phyloP scores from a whole-genome alignment of 768 basidiomycete genomes.

The Kwoniella dendrophila region DNA sequence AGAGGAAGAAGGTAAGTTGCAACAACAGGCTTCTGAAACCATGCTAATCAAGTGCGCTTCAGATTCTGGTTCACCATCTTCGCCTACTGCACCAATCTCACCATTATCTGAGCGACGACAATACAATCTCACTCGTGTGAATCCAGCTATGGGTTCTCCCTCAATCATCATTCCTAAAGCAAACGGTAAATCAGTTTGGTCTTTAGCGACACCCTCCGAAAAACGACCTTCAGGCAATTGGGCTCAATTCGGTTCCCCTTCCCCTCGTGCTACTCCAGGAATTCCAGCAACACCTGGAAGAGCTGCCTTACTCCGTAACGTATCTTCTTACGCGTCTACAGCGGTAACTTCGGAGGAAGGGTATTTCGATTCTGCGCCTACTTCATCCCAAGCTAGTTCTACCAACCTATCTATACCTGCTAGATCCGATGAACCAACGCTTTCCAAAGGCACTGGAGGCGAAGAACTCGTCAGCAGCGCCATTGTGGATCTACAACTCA shows the following conservation, averaged over 20 bases:
- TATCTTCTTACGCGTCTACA: slow-evolving; percentile 20
- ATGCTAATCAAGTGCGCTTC: background rate
- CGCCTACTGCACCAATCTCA: background rate
- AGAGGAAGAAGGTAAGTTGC: slow-evolving; percentile 42
- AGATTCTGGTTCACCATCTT: slow-evolving; percentile 7
- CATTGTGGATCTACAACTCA: slow-evolving; percentile 4
- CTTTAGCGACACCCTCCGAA: slow-evolving; percentile 40
- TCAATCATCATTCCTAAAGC: slow-evolving; percentile 20
- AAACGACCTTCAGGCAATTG: slow-evolving; percentile 25
- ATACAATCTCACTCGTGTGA: slow-evolving; percentile 22
- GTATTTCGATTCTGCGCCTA: slow-evolving; percentile 34
- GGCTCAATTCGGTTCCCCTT: slow-evolving; percentile 40
- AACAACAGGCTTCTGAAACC: background rate
- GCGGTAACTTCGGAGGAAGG: slow-evolving; percentile 12
- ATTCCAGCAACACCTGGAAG: slow-evolving; percentile 6
- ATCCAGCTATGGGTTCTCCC: slow-evolving; percentile 17
- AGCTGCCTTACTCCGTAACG: slow-evolving; percentile 10
- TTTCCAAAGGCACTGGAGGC: slow-evolving; percentile 10
- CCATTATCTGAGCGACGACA: slow-evolving; percentile 31
- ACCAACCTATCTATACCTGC: slow-evolving; percentile 9
- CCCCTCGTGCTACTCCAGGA: slow-evolving; percentile 25
- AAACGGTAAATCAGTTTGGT: slow-evolving; percentile 35
- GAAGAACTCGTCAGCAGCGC: slow-evolving; percentile 7
- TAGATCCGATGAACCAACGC: slow-evolving; percentile 10
- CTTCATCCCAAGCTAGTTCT: slow-evolving; percentile 7